Evolutionary conservation across 2,329 filamentous ascomycete genomes (phyloP).

Genomic region (Fusarium coicis): DNA sequence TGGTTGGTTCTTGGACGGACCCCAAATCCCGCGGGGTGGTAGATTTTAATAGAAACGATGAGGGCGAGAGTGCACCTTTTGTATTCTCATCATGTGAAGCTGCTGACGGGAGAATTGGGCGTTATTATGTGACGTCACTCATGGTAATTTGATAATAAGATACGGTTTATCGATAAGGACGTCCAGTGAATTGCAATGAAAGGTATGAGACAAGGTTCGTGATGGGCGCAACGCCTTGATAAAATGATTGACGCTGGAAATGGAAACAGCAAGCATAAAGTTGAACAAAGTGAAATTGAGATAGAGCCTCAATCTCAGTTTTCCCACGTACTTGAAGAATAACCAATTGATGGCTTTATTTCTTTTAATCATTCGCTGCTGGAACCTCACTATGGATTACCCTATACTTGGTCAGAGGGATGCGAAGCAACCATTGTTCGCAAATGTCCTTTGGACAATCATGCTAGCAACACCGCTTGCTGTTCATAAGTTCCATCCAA

Average conservation of each 20-base stretch:
- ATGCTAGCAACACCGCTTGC: accelerated
- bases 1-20: background rate
- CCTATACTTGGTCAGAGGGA: background rate
- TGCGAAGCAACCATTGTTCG: background rate
- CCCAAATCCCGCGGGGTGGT: constrained; percentile 35
- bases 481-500: too few relatives aligned
- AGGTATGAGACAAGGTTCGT: accelerated
- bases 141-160: background rate
- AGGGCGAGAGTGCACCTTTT: background rate
- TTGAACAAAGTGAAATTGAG: too few relatives aligned
- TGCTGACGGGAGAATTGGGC: background rate
- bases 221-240: accelerated
- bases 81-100: background rate
- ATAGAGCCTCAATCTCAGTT: too few relatives aligned
- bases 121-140: background rate
- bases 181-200: too few relatives aligned
- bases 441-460: too few relatives aligned
- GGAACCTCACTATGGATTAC: background rate
- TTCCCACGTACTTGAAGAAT: accelerated
- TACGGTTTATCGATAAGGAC: background rate
- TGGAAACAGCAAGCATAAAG: accelerated
- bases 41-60: background rate
- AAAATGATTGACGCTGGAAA: accelerated
- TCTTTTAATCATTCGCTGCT: accelerated
- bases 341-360: accelerated